Evolutionary conservation across 441 rosid species (phyloP).

Genomic region (Gossypium aridum): DNA sequence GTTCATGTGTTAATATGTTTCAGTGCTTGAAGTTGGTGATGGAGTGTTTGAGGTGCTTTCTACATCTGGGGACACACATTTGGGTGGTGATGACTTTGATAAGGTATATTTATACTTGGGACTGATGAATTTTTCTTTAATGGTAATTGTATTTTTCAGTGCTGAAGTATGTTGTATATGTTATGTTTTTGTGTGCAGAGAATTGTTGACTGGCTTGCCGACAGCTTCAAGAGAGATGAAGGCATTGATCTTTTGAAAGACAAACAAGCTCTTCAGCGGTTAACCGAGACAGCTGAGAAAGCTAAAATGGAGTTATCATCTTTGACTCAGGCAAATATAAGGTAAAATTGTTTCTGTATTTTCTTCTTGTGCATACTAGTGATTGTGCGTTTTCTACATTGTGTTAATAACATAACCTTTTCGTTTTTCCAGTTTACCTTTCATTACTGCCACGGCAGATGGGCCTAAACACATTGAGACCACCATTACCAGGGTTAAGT

Average conservation of each 20-base stretch:
- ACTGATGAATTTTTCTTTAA: not conserved
- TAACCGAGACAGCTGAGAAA: slow-evolving; percentile 94
- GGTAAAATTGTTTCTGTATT: slow-evolving; percentile 21
- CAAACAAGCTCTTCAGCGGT: slow-evolving; percentile 93
- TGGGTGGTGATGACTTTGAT: slow-evolving; percentile 97
- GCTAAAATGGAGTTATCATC: slow-evolving; percentile 96
- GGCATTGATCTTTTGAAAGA: slow-evolving; percentile 92
- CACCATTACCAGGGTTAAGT: slow-evolving; percentile 80
- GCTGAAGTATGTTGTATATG: not conserved
- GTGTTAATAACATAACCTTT: slow-evolving; percentile 15
- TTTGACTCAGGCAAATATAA: slow-evolving; percentile 72
- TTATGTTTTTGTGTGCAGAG: slow-evolving; percentile 38
- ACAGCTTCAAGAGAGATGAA: slow-evolving; percentile 68
- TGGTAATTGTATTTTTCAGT: not conserved
- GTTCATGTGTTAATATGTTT: slow-evolving; percentile 5
- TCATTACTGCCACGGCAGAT: slow-evolving; percentile 93
- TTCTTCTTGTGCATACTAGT: not conserved
- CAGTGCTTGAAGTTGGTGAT: slow-evolving; percentile 95
- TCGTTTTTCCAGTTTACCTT: slow-evolving; percentile 59
- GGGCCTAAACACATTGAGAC: slow-evolving; percentile 97
- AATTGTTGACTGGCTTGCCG: slow-evolving; percentile 91
- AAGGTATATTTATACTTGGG: slow-evolving; percentile 36
- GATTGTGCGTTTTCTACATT: not conserved
- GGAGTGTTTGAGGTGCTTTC: slow-evolving; percentile 95
- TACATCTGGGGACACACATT: slow-evolving; percentile 92